Base-by-base conservation (phyloP, 768 basidiomycete species). In the Pisolithus tinctorius region DNA sequence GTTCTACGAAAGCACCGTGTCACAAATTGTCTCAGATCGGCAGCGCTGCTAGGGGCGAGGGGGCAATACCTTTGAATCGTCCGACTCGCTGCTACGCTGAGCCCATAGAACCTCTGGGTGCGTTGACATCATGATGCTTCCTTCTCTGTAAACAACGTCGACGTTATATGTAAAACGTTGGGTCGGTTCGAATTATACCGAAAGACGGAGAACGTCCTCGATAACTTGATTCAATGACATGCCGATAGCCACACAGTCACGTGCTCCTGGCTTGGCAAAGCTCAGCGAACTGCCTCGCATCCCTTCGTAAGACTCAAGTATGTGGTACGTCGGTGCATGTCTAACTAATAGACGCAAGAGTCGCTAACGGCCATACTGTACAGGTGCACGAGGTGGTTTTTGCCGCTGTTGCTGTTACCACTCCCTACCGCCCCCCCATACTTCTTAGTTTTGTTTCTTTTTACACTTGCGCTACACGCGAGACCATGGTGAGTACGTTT, bases 21-120 rank as follows among this genome's bases (percentile, higher is more conserved):
- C n/a, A 30, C 13, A 25, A 16, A 41, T 27, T 26, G 26, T 45
- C 47, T 58, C 34, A 23, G 45, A 36, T 17, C 45, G 36, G 6
- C 31, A 47, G n/a, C 5, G 17, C 20, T 39, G 44, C 47, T 23
- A 47, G 16, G 38, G 43, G 41, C n/a, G 40, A 40, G 57, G 17
- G 36, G 23, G 17, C 23, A 66, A 39, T 43, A 89, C 93, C 76
- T 93, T 93, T 44, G 75, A 76, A 30, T 81, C 74, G 13, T 74
- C 78, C 10, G 74, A 61, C 14, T 69, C 77, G 38, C 82, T 87
- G 75, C 86, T 90, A 60, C 95, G 83, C 71, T 98, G 94, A 43
- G 95, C 94, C 93, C 94, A 98, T 2, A 93, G 78, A 34, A 95
- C 75, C 71, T 96, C 93, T 36, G 94, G 94, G 69, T 92, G 90